phyloP scores from a whole-genome alignment of 345 rosid genomes.

The Citrus cavaleriei region DNA sequence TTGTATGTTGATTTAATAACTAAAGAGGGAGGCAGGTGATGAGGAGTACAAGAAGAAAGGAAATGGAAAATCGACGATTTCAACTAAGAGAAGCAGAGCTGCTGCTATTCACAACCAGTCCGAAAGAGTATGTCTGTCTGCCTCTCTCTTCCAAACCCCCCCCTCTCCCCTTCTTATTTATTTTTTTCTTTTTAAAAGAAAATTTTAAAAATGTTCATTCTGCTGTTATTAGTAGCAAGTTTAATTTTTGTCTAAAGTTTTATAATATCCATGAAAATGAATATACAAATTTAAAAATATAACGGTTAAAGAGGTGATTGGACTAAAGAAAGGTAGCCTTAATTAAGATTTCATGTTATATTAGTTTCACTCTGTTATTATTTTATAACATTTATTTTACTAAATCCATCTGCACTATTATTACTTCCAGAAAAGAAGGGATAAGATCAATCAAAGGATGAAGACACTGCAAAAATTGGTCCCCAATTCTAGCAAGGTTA shows the following conservation, averaged over 20 bases:
- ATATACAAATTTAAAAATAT: no score
- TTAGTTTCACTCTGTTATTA: not conserved
- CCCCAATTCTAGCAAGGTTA: conserved; percentile 96
- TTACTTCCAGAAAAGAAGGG: conserved; percentile 80
- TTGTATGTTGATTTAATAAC: not conserved
- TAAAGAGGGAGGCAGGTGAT: conserved; percentile 34
- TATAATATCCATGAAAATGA: not conserved
- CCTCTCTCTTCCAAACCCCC: no score
- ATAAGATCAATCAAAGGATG: conserved; percentile 95
- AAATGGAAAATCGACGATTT: conserved; percentile 56
- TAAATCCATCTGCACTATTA: not conserved
- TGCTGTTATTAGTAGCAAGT: not conserved
- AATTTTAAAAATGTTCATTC: not conserved
- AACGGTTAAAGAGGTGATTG: no score
- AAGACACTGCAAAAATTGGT: conserved; percentile 94
- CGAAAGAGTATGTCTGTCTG: conserved; percentile 64
- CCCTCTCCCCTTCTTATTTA: no score
- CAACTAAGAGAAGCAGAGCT: conserved; percentile 83
- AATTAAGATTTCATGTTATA: not conserved
- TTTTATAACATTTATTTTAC: not conserved
- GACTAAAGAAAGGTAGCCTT: not conserved
- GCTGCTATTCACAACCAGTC: conserved; percentile 98
- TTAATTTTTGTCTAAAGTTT: not conserved
- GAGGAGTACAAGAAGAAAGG: conserved; percentile 42
- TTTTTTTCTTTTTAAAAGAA: not conserved